Conservation (phyloP, 83 land plant species). For the Isoetes engelmannii region DNA sequence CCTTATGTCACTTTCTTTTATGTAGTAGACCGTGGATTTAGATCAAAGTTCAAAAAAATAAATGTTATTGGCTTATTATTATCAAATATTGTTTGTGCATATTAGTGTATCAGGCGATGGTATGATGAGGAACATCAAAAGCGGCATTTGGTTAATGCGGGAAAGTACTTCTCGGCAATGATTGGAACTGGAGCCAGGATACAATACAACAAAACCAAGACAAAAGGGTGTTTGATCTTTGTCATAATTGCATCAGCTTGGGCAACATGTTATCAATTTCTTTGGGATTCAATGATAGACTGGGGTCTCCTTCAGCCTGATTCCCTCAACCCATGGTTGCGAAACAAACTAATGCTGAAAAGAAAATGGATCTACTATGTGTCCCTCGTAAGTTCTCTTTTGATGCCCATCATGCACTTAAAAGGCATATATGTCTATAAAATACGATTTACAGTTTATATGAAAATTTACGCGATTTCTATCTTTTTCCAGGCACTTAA, state of each 20-base stretch:
- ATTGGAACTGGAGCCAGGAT: not conserved
- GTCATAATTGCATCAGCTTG: not conserved
- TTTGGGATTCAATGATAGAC: not conserved
- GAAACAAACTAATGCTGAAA: not conserved
- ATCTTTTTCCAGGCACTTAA: not conserved
- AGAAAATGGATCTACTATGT: not conserved
- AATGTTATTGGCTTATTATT: not conserved
- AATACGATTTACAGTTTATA: not conserved
- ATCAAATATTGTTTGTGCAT: not conserved
- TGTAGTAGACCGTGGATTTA: not conserved
- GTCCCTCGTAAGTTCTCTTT: not conserved
- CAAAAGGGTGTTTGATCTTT: not conserved
- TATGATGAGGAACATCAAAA: not conserved
- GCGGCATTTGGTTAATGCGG: not conserved
- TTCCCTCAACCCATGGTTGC: conserved; percentile 4
- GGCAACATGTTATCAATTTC: not conserved
- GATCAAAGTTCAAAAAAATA: not conserved
- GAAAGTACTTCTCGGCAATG: conserved; percentile 5
- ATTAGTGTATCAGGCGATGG: conserved; percentile 10
- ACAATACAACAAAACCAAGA: not conserved
- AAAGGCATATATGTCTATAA: not conserved
- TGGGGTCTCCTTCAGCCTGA: conserved; percentile 8
- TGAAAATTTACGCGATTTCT: not conserved
- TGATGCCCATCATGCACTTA: not conserved
- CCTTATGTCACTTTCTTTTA: not conserved